These are phyloP conservation scores for Pilaira anomala DNA, from an alignment of 192 early-diverging fungal species.

Conservation along the genomic window DNA sequence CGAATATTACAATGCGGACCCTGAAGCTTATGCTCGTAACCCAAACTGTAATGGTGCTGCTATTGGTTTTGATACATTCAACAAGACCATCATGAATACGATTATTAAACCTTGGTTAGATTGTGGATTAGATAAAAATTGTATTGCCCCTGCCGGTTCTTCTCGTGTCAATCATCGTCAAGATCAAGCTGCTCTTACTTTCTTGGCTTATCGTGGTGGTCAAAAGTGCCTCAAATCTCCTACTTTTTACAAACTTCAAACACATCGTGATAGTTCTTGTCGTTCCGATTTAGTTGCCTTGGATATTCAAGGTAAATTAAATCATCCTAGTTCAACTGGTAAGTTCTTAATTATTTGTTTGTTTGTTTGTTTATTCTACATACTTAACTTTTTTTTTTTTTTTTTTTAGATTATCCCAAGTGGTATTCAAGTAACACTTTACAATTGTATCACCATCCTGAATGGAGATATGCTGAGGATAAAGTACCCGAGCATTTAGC, in stretches of 20 bases:
- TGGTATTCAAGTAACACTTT: slow-evolving; percentile 27
- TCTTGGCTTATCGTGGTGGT: slow-evolving; percentile 40
- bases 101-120: slow-evolving; percentile 45
- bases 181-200: slow-evolving; percentile 53
- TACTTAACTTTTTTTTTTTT: too few relatives aligned
- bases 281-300: slow-evolving; percentile 18
- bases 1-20: slow-evolving; percentile 37
- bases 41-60: slow-evolving; percentile 49
- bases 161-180: slow-evolving; percentile 49
- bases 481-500: slow-evolving; percentile 28
- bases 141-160: slow-evolving; percentile 50
- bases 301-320: slow-evolving; percentile 15
- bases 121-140: slow-evolving; percentile 41
- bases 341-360: slow-evolving; percentile 7
- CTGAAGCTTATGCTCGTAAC: slow-evolving; percentile 32
- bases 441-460: slow-evolving; percentile 29
- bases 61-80: slow-evolving; percentile 41
- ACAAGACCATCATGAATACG: slow-evolving; percentile 33
- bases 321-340: slow-evolving; percentile 29
- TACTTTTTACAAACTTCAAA: slow-evolving; percentile 11
- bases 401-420: slow-evolving; percentile 21
- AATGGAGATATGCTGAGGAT: slow-evolving; percentile 31
- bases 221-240: slow-evolving; percentile 28
- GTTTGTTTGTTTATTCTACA: background rate
- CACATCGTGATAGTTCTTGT: slow-evolving; percentile 26